These are phyloP conservation scores for Cerioporus squamosus DNA, from an alignment of 1,284 basidiomycete species.

Conservation along the genomic window DNA sequence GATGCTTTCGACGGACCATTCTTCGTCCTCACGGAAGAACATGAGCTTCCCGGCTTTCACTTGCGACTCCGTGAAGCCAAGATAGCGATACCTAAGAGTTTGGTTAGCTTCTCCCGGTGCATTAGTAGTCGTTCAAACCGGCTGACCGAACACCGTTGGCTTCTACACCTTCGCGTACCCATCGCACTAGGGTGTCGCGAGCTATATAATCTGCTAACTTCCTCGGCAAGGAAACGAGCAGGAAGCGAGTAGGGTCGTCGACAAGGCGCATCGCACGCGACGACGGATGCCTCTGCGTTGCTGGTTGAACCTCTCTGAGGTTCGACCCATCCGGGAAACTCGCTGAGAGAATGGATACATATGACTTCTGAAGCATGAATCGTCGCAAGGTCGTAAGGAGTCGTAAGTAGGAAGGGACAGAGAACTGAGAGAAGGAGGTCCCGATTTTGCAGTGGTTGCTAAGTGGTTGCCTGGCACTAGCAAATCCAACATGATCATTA, in stretches of 20 bases:
- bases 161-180: slow-evolving; percentile 16
- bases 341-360: slow-evolving; percentile 7
- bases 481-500: not conserved
- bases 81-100: slow-evolving; percentile 23
- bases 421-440: too few relatives aligned
- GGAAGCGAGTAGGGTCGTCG: slow-evolving; percentile 24
- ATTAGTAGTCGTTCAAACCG: not conserved
- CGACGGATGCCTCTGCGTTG: slow-evolving; percentile 12
- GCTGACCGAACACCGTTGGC: slow-evolving; percentile 17
- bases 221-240: slow-evolving; percentile 15
- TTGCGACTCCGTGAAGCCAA: slow-evolving; percentile 27
- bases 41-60: slow-evolving; percentile 26
- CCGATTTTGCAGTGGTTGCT: too few relatives aligned
- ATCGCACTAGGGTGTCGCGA: slow-evolving; percentile 4
- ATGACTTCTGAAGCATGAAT: slow-evolving; percentile 9
- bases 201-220: too few relatives aligned
- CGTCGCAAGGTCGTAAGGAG: not conserved
- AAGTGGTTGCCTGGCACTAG: too few relatives aligned
- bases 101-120: not conserved
- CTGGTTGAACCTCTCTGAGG: slow-evolving; percentile 1
- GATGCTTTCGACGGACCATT: slow-evolving; percentile 25
- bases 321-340: slow-evolving; percentile 8
- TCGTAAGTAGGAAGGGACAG: too few relatives aligned
- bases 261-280: slow-evolving; percentile 26
- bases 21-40: slow-evolving; percentile 27